These are phyloP conservation scores for Teunomyces panamensis DNA, from an alignment of 805 yeast species.

Conservation along the genomic window DNA sequence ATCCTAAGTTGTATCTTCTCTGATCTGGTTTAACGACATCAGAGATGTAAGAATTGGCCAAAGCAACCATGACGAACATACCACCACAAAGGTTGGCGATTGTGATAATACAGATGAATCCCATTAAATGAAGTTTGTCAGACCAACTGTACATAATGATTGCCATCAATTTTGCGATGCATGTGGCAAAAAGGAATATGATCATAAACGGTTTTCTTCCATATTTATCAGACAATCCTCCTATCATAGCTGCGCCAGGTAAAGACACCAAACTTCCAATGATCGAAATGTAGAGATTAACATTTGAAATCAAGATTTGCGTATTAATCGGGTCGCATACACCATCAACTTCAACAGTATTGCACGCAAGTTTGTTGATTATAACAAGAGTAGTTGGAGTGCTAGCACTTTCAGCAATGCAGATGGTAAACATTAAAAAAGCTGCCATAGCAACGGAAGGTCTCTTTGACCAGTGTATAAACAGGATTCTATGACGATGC, in stretches of 20 bases:
- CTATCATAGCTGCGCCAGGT: conserved; percentile 5
- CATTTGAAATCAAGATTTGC: conserved; percentile 9
- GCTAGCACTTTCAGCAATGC: conserved; percentile 40
- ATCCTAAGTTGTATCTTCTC: conserved; percentile 8
- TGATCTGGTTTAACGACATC: conserved; percentile 8
- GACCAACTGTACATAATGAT: background rate
- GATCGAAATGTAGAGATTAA: conserved; percentile 1
- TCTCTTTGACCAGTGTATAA: conserved; percentile 50
- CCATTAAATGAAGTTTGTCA: background rate
- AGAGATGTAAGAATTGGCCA: conserved; percentile 8
- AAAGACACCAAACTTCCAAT: conserved; percentile 4
- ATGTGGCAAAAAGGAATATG: background rate
- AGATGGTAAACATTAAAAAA: conserved; percentile 35
- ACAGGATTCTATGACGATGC: conserved; percentile 41
- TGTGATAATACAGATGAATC: background rate
- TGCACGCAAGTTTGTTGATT: conserved; percentile 26
- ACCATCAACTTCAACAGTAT: conserved; percentile 3
- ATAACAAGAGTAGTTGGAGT: conserved; percentile 40
- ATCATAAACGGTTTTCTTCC: conserved; percentile 8
- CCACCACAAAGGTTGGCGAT: conserved; percentile 9
- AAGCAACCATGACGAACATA: background rate
- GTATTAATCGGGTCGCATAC: conserved; percentile 10
- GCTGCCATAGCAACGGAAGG: conserved; percentile 56
- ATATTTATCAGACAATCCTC: conserved; percentile 8
- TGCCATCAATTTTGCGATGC: background rate